Conservation (phyloP, 2,329 filamentous ascomycete species). For the Hawksworthiomyces lignivorus region DNA sequence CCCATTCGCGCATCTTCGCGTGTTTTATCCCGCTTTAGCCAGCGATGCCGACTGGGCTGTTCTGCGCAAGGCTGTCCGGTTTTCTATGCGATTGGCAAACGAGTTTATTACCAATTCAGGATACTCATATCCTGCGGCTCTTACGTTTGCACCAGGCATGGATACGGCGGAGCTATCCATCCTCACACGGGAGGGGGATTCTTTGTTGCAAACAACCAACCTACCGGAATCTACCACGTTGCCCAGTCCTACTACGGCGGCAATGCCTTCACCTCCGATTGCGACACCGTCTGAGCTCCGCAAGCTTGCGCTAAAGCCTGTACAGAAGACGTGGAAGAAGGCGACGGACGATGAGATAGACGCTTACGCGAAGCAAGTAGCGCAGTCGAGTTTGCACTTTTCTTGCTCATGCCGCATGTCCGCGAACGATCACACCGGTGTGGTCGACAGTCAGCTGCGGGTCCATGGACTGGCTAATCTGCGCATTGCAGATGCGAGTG, state of each 20-base stretch:
- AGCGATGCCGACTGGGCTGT: conserved; percentile 21
- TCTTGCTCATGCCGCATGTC: conserved; percentile 34
- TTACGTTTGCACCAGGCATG: conserved; percentile 21
- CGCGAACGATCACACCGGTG: conserved; percentile 10
- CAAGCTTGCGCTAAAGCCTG: conserved; percentile 3
- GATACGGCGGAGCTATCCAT: conserved; percentile 11
- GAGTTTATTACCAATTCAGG: conserved; percentile 19
- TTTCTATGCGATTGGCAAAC: conserved; percentile 23
- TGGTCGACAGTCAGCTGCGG: conserved; percentile 19
- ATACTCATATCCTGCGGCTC: conserved; percentile 19
- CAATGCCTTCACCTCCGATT: too few relatives aligned
- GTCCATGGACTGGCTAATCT: conserved; percentile 18
- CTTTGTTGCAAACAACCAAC: neutral
- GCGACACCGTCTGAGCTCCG: too few relatives aligned
- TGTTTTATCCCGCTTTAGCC: conserved; percentile 24
- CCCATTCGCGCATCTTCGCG: conserved; percentile 24
- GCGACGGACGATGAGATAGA: conserved; percentile 25
- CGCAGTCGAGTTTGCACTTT: conserved; percentile 25
- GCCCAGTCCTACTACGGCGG: too few relatives aligned
- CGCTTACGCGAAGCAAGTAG: conserved; percentile 16
- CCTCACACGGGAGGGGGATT: conserved; percentile 1
- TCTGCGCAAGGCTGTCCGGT: conserved; percentile 21
- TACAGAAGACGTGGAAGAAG: conserved; percentile 17
- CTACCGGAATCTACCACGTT: too few relatives aligned
- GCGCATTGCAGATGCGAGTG: conserved; percentile 22